Evolutionary conservation across 2,329 filamentous ascomycete species (phyloP).

Genomic region (Coleophoma cylindrospora): DNA sequence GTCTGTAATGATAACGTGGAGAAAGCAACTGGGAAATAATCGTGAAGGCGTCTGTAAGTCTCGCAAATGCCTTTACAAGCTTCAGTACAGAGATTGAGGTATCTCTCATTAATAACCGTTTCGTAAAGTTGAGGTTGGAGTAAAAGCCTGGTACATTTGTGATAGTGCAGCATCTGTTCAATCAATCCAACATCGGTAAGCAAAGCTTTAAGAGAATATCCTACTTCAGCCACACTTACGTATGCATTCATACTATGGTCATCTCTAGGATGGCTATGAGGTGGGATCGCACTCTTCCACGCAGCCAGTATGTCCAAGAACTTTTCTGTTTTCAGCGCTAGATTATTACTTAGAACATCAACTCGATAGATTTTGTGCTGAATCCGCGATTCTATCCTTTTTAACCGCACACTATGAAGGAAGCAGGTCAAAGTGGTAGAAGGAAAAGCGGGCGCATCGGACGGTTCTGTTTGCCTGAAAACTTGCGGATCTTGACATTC

Average conservation of each 20-base stretch:
- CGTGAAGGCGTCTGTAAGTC: slow-evolving; percentile 6
- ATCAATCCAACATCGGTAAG: not conserved
- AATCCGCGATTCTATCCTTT: too few relatives aligned
- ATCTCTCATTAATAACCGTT: slow-evolving; percentile 1
- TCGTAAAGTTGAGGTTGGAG: slow-evolving; percentile 8
- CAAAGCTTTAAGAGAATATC: not conserved
- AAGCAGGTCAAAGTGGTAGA: too few relatives aligned
- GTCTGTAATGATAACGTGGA: slow-evolving; percentile 7
- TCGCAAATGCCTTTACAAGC: slow-evolving; percentile 7
- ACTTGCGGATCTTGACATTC: too few relatives aligned
- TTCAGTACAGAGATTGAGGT: slow-evolving; percentile 6
- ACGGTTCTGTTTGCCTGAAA: too few relatives aligned
- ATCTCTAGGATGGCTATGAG: not conserved
- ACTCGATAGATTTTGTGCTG: too few relatives aligned
- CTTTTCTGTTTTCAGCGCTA: too few relatives aligned
- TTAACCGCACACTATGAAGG: too few relatives aligned
- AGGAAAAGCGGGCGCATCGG: too few relatives aligned
- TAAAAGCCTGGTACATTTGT: slow-evolving; percentile 6
- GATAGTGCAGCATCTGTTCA: slow-evolving; percentile 5
- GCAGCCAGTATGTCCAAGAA: too few relatives aligned
- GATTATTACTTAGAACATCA: too few relatives aligned
- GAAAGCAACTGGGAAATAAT: slow-evolving; percentile 3
- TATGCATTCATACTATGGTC: not conserved
- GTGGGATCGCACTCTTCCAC: too few relatives aligned
- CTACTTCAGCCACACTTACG: not conserved